A percentile compares a stretch with the other conserved stretches of the same genome.
These are phyloP conservation scores for Epicoccum sorghinum DNA, from an alignment of 2,329 filamentous ascomycete genomes.

Conservation along the genomic window DNA sequence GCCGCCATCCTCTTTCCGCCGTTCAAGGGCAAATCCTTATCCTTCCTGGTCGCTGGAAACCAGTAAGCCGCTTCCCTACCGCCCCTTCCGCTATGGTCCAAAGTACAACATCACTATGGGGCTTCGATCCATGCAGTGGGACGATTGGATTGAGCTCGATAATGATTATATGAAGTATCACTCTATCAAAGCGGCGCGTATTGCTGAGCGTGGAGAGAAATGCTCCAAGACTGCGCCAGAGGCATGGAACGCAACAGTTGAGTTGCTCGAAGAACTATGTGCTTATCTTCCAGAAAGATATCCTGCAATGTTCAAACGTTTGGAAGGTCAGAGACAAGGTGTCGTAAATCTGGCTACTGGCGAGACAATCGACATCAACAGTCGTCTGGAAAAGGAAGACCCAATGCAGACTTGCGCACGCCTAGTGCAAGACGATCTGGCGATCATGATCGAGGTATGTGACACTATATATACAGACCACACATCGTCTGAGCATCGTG, in stretches of 20 bases:
- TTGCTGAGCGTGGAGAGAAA: conserved; percentile 68
- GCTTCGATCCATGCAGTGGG: conserved; percentile 69
- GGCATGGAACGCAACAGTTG: conserved; percentile 73
- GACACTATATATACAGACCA: too few species aligned
- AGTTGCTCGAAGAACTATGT: conserved; percentile 75
- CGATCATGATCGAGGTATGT: conserved; percentile 71
- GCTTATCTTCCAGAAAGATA: conserved; percentile 77
- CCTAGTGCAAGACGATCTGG: conserved; percentile 80
- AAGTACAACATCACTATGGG: conserved; percentile 81
- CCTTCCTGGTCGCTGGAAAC: conserved; percentile 69
- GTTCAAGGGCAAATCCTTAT: conserved; percentile 67
- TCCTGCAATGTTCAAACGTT: conserved; percentile 67
- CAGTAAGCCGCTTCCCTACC: conserved; percentile 78
- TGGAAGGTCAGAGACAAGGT: conserved; percentile 61
- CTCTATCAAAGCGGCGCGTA: conserved; percentile 70
- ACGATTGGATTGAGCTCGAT: conserved; percentile 86
- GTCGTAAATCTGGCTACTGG: conserved; percentile 74
- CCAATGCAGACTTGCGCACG: conserved; percentile 77
- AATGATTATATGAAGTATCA: conserved; percentile 78
- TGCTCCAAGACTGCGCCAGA: conserved; percentile 73
- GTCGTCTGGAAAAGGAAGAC: conserved; percentile 68
- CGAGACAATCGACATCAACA: conserved; percentile 72
- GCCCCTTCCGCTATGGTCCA: conserved; percentile 78
- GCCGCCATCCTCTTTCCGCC: conserved; percentile 63
- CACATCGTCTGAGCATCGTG: background rate